Evolutionary conservation across 1,139 yeast species (phyloP).

Genomic region (Scheffersomyces segobiensis): DNA sequence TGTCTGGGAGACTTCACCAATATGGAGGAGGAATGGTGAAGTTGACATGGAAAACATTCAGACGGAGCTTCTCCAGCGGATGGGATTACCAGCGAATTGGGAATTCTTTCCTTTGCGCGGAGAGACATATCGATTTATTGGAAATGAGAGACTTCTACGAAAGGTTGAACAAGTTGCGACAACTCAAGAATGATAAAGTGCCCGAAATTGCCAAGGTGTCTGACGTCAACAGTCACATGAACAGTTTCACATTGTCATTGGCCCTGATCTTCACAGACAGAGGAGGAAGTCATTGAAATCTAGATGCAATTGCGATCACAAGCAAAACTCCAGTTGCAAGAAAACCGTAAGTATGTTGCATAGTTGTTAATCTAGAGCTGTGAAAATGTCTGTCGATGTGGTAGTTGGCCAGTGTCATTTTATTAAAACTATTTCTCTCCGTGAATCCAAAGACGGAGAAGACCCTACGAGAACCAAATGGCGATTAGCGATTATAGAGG

Average conservation of each 20-base stretch:
- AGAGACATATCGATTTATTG: no score
- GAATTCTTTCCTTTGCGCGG: background rate
- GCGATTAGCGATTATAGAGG: background rate
- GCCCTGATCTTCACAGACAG: background rate
- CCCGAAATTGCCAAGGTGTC: background rate
- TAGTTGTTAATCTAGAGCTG: background rate
- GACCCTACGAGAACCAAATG: background rate
- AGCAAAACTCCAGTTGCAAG: background rate
- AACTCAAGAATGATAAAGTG: background rate
- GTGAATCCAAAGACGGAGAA: background rate
- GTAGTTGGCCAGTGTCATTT: background rate
- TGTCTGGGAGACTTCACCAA: background rate
- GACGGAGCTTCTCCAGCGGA: background rate
- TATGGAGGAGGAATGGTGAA: background rate
- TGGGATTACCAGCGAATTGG: background rate
- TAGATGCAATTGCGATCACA: background rate
- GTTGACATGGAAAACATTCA: background rate
- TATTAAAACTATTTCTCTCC: no score
- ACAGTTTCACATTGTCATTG: background rate
- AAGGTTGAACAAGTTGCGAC: background rate
- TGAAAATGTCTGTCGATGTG: background rate
- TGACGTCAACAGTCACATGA: background rate
- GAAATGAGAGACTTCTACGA: background rate
- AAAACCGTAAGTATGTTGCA: background rate
- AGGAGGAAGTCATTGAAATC: background rate